phyloP scores from a whole-genome alignment of 192 early-diverging fungal genomes.

The Backusella tuberculispora region DNA sequence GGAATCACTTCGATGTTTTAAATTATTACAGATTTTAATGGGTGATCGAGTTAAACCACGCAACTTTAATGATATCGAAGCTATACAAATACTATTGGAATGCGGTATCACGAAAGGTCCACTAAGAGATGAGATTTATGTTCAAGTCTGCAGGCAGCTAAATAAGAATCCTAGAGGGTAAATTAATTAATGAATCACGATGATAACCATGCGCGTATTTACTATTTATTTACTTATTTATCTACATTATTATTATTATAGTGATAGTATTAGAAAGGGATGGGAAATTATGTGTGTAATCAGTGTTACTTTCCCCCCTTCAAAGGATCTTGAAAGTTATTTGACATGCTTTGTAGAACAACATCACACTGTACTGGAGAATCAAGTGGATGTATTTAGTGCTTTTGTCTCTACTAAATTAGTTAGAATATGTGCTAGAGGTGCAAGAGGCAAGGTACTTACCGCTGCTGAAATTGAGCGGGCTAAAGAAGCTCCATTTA shows the following conservation, averaged over 20 bases:
- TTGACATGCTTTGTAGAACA: slow-evolving; percentile 77
- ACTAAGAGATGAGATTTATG: slow-evolving; percentile 93
- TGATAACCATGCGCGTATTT: background rate
- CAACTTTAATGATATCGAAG: slow-evolving; percentile 46
- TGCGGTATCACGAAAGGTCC: slow-evolving; percentile 71
- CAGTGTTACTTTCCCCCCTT: slow-evolving; percentile 87
- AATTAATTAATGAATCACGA: background rate
- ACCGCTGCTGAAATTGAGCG: slow-evolving; percentile 73
- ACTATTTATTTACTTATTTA: background rate
- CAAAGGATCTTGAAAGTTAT: slow-evolving; percentile 86
- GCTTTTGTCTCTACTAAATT: slow-evolving; percentile 57
- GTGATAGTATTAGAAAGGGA: slow-evolving; percentile 74
- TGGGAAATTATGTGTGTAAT: slow-evolving; percentile 88
- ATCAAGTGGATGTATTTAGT: slow-evolving; percentile 55
- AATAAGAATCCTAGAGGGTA: slow-evolving; percentile 74
- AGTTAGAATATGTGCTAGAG: slow-evolving; percentile 68
- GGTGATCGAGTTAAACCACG: slow-evolving; percentile 56
- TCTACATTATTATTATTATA: slow-evolving; percentile 19
- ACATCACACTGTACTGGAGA: slow-evolving; percentile 53
- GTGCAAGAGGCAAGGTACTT: slow-evolving; percentile 83
- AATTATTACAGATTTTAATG: slow-evolving; percentile 84
- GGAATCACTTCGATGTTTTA: slow-evolving; percentile 86
- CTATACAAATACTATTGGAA: slow-evolving; percentile 80
- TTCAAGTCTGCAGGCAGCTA: slow-evolving; percentile 91
- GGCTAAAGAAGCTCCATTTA: slow-evolving; percentile 81